Conservation (phyloP, 495 filamentous ascomycete genomes). For the Pyronema domesticum region DNA sequence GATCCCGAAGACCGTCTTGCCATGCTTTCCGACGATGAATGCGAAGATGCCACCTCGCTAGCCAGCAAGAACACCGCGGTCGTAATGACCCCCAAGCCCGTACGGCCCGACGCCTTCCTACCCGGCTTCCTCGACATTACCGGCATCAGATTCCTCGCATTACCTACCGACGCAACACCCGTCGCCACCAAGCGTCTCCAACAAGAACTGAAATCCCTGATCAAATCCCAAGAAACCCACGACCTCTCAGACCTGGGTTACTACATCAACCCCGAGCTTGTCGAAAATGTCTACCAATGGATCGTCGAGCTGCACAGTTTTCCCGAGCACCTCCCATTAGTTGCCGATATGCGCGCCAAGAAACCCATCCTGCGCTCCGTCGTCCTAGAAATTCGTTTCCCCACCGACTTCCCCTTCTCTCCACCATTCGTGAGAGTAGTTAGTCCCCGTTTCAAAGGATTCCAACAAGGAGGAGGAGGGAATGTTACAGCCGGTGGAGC, state of each 20-base stretch:
- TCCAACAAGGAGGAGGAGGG: constrained; percentile 57
- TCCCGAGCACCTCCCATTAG: constrained; percentile 47
- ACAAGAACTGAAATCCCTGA: constrained; percentile 40
- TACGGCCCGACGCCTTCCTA: constrained; percentile 34
- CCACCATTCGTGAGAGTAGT: constrained; percentile 80
- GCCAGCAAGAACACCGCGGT: not conserved
- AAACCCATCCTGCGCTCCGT: constrained; percentile 39
- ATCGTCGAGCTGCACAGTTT: constrained; percentile 84
- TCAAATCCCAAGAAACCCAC: constrained; percentile 45
- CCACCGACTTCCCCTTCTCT: constrained; percentile 49
- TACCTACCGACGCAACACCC: constrained; percentile 52
- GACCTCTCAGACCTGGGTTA: constrained; percentile 61
- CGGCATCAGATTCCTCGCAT: constrained; percentile 37
- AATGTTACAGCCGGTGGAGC: constrained; percentile 80
- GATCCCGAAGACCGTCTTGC: constrained; percentile 20
- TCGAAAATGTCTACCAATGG: constrained; percentile 75
- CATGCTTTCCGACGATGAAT: constrained; percentile 22
- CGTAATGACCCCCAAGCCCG: not conserved
- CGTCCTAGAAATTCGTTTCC: constrained; percentile 68
- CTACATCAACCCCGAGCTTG: constrained; percentile 43
- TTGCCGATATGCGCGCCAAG: constrained; percentile 49
- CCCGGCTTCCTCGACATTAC: constrained; percentile 43
- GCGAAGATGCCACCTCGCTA: not conserved
- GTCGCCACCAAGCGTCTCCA: constrained; percentile 44
- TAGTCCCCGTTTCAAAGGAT: constrained; percentile 58